Evolutionary conservation across 352 stramenopile species (phyloP).

Genomic region (Discostella stelligera): DNA sequence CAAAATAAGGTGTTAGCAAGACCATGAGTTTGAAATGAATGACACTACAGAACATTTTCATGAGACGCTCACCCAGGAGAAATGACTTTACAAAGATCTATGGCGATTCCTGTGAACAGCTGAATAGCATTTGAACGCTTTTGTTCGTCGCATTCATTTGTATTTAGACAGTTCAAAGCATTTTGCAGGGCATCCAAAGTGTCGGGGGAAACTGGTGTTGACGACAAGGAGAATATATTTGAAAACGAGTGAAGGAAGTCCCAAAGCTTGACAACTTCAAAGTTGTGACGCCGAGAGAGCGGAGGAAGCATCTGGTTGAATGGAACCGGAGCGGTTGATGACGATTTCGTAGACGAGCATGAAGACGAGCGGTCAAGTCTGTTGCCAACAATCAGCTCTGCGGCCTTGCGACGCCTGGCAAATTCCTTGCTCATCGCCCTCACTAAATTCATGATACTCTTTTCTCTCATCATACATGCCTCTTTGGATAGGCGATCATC

Average conservation of each 20-base stretch:
- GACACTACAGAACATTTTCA: conserved; percentile 5
- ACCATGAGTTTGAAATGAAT: neutral
- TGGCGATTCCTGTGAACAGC: conserved; percentile 66
- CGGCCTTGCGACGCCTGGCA: conserved; percentile 60
- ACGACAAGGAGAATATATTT: conserved; percentile 55
- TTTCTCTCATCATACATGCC: conserved; percentile 73
- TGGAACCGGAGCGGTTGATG: conserved; percentile 27
- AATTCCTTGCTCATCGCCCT: conserved; percentile 78
- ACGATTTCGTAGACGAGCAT: conserved; percentile 11
- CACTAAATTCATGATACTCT: conserved; percentile 67
- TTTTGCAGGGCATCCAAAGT: conserved; percentile 75
- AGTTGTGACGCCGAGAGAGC: conserved; percentile 66
- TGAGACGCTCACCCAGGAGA: conserved; percentile 34
- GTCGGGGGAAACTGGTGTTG: conserved; percentile 48
- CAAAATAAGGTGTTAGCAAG: conserved; percentile 5
- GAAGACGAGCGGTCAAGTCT: conserved; percentile 37
- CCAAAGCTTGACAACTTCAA: conserved; percentile 79
- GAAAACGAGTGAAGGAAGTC: conserved; percentile 81
- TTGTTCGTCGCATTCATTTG: conserved; percentile 24
- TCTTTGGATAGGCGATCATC: conserved; percentile 81
- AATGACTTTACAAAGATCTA: conserved; percentile 75
- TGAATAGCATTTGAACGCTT: conserved; percentile 48
- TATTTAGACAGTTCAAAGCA: conserved; percentile 67
- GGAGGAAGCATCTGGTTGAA: conserved; percentile 58
- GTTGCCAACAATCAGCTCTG: conserved; percentile 67